Conservation (phyloP, 768 basidiomycete genomes). For the Ramaria sp. region DNA sequence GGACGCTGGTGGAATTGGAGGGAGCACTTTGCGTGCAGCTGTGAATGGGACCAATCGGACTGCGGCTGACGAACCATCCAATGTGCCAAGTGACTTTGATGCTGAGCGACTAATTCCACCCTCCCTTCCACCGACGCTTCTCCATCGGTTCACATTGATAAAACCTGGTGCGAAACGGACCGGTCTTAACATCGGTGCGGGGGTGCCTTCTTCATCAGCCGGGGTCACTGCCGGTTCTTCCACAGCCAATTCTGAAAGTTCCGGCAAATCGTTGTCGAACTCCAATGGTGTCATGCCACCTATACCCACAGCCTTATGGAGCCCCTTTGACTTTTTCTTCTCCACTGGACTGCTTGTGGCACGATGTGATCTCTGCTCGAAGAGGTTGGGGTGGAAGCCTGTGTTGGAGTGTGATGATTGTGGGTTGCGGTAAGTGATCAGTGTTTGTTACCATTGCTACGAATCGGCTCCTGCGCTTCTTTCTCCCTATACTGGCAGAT, state of each 20-base stretch:
- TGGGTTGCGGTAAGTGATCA: constrained; percentile 45
- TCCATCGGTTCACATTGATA: constrained; percentile 82
- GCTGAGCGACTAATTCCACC: background rate
- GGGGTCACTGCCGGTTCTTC: constrained; percentile 1
- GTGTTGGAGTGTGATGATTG: constrained; percentile 86
- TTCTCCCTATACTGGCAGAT: too few relatives aligned
- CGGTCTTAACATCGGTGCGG: background rate
- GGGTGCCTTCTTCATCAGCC: background rate
- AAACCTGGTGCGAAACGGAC: constrained; percentile 61
- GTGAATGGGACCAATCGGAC: background rate
- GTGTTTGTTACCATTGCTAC: background rate
- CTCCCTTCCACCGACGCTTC: constrained; percentile 28
- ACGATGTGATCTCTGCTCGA: constrained; percentile 75
- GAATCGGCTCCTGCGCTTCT: constrained; percentile 2
- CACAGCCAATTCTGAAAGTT: background rate
- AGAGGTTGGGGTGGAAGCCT: constrained; percentile 80
- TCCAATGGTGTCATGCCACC: background rate
- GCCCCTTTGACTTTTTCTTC: constrained; percentile 70
- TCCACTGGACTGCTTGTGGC: constrained; percentile 57
- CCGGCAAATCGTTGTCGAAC: background rate
- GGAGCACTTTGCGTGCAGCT: background rate
- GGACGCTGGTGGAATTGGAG: too few relatives aligned
- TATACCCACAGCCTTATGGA: constrained; percentile 33
- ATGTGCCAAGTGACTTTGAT: background rate
- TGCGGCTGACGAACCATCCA: background rate